phyloP scores from a whole-genome alignment of 1,284 basidiomycete species.

The Sporisorium sorghi region DNA sequence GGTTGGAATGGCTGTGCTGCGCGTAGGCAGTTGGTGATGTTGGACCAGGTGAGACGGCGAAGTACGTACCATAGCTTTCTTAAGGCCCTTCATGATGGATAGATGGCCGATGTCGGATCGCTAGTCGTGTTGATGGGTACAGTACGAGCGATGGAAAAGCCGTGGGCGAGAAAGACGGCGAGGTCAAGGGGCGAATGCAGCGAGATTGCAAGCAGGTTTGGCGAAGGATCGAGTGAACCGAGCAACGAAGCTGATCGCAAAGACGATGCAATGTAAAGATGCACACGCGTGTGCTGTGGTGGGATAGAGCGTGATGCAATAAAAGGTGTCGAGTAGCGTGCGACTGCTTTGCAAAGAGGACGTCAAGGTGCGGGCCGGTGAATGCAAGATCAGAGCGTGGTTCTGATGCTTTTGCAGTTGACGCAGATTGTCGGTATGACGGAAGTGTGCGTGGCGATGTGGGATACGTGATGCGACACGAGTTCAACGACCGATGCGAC shows the following conservation, averaged over 20 bases:
- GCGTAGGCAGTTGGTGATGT: neutral
- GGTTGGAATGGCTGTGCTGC: neutral
- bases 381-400: neutral
- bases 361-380: neutral
- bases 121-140: neutral
- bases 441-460: neutral
- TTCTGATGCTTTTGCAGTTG: neutral
- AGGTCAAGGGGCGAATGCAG: neutral
- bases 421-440: neutral
- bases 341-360: neutral
- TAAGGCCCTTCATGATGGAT: conserved; percentile 67
- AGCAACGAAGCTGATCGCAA: neutral
- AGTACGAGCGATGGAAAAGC: neutral
- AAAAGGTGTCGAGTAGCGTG: neutral
- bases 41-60: neutral
- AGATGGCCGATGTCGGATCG: conserved; percentile 6
- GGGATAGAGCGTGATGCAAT: neutral
- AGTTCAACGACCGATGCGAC: neutral
- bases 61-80: conserved; percentile 69
- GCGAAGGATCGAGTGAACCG: neutral
- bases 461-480: neutral
- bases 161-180: neutral
- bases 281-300: neutral
- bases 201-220: neutral
- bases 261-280: neutral